A percentile compares a stretch with the other conserved stretches of the same genome.
These are phyloP conservation scores for Russula sp. DNA, from an alignment of 768 basidiomycete genomes.

Conservation along the genomic window DNA sequence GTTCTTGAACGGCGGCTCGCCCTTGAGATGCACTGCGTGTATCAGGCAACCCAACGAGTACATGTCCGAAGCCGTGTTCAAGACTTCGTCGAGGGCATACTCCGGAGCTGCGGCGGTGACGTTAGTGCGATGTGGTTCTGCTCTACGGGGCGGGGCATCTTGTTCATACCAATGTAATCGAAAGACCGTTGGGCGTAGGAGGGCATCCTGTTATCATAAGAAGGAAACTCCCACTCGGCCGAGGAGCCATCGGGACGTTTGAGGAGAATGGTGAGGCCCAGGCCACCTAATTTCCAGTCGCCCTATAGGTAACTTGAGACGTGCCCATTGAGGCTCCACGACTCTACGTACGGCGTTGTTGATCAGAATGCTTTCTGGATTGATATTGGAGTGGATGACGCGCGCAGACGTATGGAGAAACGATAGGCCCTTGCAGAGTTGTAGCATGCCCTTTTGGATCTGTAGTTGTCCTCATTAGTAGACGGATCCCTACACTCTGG, in stretches of 20 bases:
- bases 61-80: constrained; percentile 87
- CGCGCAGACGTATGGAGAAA: constrained; percentile 93
- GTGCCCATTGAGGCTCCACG: constrained; percentile 6
- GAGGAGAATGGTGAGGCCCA: constrained; percentile 82
- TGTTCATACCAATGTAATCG: constrained; percentile 79
- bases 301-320: constrained; percentile 47
- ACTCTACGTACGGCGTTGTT: constrained; percentile 69
- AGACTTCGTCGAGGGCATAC: constrained; percentile 84
- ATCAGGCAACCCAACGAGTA: constrained; percentile 88
- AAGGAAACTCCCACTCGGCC: constrained; percentile 86
- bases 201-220: constrained; percentile 76
- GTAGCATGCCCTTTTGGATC: constrained; percentile 96
- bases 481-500: constrained; percentile 1
- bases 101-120: constrained; percentile 66
- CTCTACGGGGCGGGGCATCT: not conserved
- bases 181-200: constrained; percentile 84
- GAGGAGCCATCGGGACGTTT: constrained; percentile 60
- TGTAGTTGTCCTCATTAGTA: constrained; percentile 30
- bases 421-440: constrained; percentile 81
- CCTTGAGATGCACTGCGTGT: constrained; percentile 87
- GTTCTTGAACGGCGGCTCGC: constrained; percentile 80
- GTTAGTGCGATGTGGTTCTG: not conserved
- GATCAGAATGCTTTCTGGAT: constrained; percentile 81
- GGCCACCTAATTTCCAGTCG: constrained; percentile 95
- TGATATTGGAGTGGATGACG: constrained; percentile 87